Conservation (phyloP, 495 filamentous ascomycete species). For the Filosporella fistucella region DNA sequence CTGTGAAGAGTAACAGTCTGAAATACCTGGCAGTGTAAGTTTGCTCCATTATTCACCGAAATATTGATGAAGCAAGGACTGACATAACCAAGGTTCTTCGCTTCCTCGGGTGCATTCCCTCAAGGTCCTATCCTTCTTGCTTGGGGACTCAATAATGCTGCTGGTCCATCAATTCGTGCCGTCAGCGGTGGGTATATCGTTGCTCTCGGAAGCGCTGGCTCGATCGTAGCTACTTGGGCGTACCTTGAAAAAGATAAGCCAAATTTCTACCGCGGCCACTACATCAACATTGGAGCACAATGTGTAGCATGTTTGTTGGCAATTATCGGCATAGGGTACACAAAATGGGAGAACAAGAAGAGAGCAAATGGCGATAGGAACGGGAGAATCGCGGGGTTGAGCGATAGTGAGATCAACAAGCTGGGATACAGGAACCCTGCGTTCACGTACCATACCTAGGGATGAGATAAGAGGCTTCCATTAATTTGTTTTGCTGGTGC, state of each 20-base stretch:
- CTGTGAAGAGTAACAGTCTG: conserved; percentile 47
- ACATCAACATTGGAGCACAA: conserved; percentile 53
- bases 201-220: conserved; percentile 84
- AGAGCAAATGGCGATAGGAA: conserved; percentile 46
- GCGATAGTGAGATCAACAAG: conserved; percentile 36
- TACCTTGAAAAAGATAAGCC: conserved; percentile 70
- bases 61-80: not conserved
- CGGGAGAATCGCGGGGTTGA: conserved; percentile 44
- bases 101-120: conserved; percentile 54
- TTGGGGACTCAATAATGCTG: conserved; percentile 89
- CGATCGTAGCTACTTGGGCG: conserved; percentile 79
- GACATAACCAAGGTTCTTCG: conserved; percentile 46
- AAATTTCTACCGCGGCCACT: conserved; percentile 56
- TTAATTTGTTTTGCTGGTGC: too few species aligned
- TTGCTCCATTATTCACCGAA: not conserved
- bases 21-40: conserved; percentile 61
- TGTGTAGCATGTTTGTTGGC: conserved; percentile 34
- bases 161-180: conserved; percentile 73
- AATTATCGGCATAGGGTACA: conserved; percentile 45
- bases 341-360: conserved; percentile 44
- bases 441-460: conserved; percentile 43
- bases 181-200: conserved; percentile 84
- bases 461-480: too few species aligned
- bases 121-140: conserved; percentile 78
- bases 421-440: conserved; percentile 50